Evolutionary conservation across 148 eudicot species (phyloP), one percentile per base, ranked within the genome.

Genomic region (Cornus suecica): DNA sequence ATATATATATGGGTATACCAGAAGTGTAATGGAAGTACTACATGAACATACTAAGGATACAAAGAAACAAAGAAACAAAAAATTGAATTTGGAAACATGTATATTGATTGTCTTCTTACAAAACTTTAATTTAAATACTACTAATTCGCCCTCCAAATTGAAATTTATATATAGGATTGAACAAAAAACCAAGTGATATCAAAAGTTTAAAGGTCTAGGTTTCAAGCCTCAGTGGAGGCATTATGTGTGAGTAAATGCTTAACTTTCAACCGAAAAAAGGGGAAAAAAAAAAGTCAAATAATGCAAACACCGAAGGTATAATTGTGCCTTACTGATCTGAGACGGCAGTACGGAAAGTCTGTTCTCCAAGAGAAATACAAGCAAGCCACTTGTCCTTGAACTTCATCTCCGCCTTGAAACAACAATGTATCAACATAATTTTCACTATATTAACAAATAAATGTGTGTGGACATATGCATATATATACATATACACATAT

Each of bases 331-430:
- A 94, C 99, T 89, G 83, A 27, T 92, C 97, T 68, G 96, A 89
- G 26, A 89, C 73, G 61, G 74, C 82, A 29, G 97, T 92, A 15
- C 97, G 94, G 73, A 87, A 92, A 62, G 99, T 94, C 80, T 90
- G 99, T 80, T 92, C 97, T 10, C 99, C 99, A 22, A 94, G 75
- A 8, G 99, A 80, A 82, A 94, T 85, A 81, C 97, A 94, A 11
- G 96, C 96, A 68, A 92, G 76, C 97, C 97, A 94, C 77, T 87
- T 94, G 80, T 94, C 99, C 87, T 89, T 88, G 84, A 92, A 88
- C 52, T 86, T 80, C 99, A 94, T 92, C 82, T 90, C 91, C 60
- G 96, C 99, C 99, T 84, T 48, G 31, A 76, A 68, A 8, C 54
- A 79, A 37, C 42, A 31, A 32, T 13, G 61, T 26, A 62, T 20